A percentile compares a stretch with the other conserved stretches of the same genome.
Conservation (phyloP, 768 basidiomycete genomes). For the Tricholoma sp. region DNA sequence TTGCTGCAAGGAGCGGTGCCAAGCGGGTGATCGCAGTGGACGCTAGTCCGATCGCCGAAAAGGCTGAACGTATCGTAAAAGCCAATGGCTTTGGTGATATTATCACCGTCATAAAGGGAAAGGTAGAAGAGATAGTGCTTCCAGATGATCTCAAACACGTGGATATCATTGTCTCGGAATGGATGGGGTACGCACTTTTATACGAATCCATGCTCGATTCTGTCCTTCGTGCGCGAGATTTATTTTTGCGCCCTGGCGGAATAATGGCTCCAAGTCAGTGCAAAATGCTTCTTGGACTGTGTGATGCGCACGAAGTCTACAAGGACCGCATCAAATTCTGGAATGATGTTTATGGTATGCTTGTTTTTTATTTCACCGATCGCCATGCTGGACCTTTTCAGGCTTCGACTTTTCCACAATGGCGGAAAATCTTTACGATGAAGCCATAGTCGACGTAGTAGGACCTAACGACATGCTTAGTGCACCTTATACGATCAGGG, state of each 20-base stretch:
- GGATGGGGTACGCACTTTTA: conserved; percentile 92
- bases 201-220: conserved; percentile 99
- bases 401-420: conserved; percentile 89
- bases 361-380: background rate
- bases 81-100: conserved; percentile 66
- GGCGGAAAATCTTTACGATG: conserved; percentile 67
- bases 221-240: conserved; percentile 82
- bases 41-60: conserved; percentile 77
- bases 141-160: conserved; percentile 72
- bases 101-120: conserved; percentile 86
- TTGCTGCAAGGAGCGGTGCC: conserved; percentile 86
- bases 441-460: conserved; percentile 82
- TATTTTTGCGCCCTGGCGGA: conserved; percentile 72
- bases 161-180: conserved; percentile 94
- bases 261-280: conserved; percentile 91
- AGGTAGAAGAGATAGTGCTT: conserved; percentile 81
- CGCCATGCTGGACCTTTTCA: conserved; percentile 21
- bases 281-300: conserved; percentile 77
- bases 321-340: conserved; percentile 88
- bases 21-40: conserved; percentile 90
- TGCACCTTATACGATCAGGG: conserved; percentile 62
- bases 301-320: conserved; percentile 67
- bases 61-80: conserved; percentile 72
- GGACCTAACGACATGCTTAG: conserved; percentile 60
- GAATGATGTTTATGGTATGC: conserved; percentile 83